phyloP scores from a whole-genome alignment of 352 stramenopile genomes.

The Phytophthora melonis region DNA sequence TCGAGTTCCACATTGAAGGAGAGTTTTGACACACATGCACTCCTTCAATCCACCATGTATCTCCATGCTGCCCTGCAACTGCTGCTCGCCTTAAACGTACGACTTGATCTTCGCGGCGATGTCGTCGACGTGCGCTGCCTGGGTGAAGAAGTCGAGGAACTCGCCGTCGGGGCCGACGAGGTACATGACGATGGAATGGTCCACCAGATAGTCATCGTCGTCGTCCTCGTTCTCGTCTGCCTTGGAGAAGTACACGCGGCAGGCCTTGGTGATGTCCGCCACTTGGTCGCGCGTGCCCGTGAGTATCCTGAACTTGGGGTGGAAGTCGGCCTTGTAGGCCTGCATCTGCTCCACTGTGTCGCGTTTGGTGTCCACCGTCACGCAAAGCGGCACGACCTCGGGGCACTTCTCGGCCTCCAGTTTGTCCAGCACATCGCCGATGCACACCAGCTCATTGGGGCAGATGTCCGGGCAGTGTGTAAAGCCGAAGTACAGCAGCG shows the following conservation, averaged over 20 bases:
- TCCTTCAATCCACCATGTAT: no score
- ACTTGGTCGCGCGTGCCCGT: slow-evolving; percentile 96
- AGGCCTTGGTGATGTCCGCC: slow-evolving; percentile 97
- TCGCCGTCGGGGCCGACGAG: slow-evolving; percentile 96
- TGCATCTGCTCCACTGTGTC: slow-evolving; percentile 97
- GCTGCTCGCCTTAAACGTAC: slow-evolving; percentile 51
- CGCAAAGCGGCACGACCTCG: slow-evolving; percentile 94
- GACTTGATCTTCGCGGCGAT: slow-evolving; percentile 94
- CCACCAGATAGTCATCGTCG: slow-evolving; percentile 99
- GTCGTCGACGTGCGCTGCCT: slow-evolving; percentile 95
- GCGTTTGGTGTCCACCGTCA: slow-evolving; percentile 97
- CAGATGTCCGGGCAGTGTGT: slow-evolving; percentile 99
- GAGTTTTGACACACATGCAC: no score
- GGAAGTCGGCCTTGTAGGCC: slow-evolving; percentile 95
- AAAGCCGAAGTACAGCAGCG: slow-evolving; percentile 99
- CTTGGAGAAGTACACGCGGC: slow-evolving; percentile 99
- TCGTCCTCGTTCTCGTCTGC: slow-evolving; percentile 94
- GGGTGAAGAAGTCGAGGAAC: slow-evolving; percentile 98
- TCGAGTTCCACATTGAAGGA: no score
- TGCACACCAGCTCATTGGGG: slow-evolving; percentile 98
- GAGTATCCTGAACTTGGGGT: slow-evolving; percentile 90
- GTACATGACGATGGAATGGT: slow-evolving; percentile 99
- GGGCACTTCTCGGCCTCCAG: slow-evolving; percentile 75
- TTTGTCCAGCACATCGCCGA: slow-evolving; percentile 95
- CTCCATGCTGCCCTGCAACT: no score